Conservation (phyloP, 2,329 filamentous ascomycete genomes). For the Ascochyta rabiei region DNA sequence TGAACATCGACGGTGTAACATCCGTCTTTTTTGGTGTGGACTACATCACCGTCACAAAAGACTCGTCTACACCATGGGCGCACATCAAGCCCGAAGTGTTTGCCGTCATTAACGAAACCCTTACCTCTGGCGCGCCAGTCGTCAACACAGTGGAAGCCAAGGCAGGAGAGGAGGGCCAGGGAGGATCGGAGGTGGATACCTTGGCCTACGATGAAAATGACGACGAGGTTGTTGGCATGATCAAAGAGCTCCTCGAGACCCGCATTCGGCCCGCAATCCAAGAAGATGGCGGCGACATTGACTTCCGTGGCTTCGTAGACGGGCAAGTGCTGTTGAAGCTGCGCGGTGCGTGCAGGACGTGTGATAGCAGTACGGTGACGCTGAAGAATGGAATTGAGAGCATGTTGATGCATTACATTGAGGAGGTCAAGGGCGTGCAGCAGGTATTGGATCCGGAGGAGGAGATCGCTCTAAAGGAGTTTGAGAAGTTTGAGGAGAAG, state of each 20-base stretch:
- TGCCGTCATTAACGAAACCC: conserved; percentile 88
- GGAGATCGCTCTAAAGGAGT: conserved; percentile 83
- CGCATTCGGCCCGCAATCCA: conserved; percentile 94
- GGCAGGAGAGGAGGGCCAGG: conserved; percentile 56
- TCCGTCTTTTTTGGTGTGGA: conserved; percentile 93
- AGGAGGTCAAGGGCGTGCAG: conserved; percentile 91
- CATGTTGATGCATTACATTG: conserved; percentile 93
- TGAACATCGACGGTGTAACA: conserved; percentile 94
- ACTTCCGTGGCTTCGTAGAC: conserved; percentile 87
- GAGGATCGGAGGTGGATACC: conserved; percentile 66
- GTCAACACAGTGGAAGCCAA: conserved; percentile 74
- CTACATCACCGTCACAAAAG: conserved; percentile 97
- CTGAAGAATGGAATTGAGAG: conserved; percentile 97
- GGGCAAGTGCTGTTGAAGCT: conserved; percentile 87
- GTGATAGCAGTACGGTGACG: conserved; percentile 95
- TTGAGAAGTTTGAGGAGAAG: conserved; percentile 94
- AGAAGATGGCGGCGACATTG: conserved; percentile 96
- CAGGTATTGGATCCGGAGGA: conserved; percentile 93
- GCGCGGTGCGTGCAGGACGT: conserved; percentile 90
- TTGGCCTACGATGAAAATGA: conserved; percentile 88
- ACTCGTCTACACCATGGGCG: conserved; percentile 85
- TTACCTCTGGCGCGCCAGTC: conserved; percentile 81
- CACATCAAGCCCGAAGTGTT: conserved; percentile 96
- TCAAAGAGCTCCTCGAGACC: conserved; percentile 96
- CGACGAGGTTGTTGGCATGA: conserved; percentile 95